These are phyloP conservation scores for Phytophthora citrophthora DNA, from an alignment of 352 stramenopile species.

Conservation along the genomic window DNA sequence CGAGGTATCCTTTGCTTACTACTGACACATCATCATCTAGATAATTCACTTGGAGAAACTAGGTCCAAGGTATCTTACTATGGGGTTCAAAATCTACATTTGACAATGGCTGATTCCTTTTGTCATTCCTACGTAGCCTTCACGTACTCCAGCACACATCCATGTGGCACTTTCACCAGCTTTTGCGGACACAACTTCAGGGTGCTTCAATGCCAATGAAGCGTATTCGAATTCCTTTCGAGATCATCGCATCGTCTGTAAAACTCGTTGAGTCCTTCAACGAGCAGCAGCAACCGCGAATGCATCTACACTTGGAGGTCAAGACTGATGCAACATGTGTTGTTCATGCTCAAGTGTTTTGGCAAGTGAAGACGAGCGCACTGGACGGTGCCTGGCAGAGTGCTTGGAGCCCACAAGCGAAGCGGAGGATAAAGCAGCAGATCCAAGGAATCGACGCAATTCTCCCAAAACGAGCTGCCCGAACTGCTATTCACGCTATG, in stretches of 20 bases:
- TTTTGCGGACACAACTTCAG: constrained; percentile 56
- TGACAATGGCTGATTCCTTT: constrained; percentile 4
- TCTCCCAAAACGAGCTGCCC: constrained; percentile 6
- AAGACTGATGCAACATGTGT: constrained; percentile 23
- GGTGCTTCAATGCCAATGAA: constrained; percentile 42
- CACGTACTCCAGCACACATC: constrained; percentile 53
- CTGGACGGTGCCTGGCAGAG: constrained; percentile 18
- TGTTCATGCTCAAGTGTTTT: constrained; percentile 49
- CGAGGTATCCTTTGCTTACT: neutral
- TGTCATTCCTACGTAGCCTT: constrained; percentile 35
- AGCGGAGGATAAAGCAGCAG: constrained; percentile 6
- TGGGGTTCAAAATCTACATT: neutral
- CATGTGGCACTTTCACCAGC: constrained; percentile 74
- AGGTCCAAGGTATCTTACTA: constrained; percentile 28
- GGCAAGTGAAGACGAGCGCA: constrained; percentile 35
- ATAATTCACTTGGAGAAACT: constrained; percentile 39
- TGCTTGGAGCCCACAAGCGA: constrained; percentile 1
- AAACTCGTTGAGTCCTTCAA: constrained; percentile 11
- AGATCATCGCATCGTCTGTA: constrained; percentile 45
- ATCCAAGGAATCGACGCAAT: neutral
- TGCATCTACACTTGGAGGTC: constrained; percentile 36
- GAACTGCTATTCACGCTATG: constrained; percentile 18
- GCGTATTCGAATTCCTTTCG: constrained; percentile 52
- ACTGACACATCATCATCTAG: constrained; percentile 12
- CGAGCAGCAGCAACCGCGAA: constrained; percentile 1